Percentiles rank a stretch among this genome's conserved stretches.
Evolutionary conservation across 345 rosid species (phyloP).

Genomic region (Gossypium sturtianum): DNA sequence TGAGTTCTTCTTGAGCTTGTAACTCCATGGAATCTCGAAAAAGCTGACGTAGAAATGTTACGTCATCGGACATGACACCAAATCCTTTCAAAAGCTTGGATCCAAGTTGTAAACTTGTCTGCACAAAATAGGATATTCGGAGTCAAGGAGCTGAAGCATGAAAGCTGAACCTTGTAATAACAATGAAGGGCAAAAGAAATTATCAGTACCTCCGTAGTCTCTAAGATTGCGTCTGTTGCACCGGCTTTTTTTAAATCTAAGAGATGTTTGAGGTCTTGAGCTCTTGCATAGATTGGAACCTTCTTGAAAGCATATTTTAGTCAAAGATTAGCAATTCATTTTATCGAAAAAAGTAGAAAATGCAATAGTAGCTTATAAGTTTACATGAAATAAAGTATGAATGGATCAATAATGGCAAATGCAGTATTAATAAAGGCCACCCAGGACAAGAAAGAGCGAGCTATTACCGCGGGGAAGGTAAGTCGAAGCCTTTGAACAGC

Average conservation of each 20-base stretch:
- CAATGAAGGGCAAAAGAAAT: not conserved
- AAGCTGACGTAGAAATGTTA: slow-evolving; percentile 62
- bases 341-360: no score
- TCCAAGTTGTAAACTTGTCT: slow-evolving; percentile 94
- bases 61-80: slow-evolving; percentile 98
- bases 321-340: slow-evolving; percentile 5
- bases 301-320: slow-evolving; percentile 26
- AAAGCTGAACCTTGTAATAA: not conserved
- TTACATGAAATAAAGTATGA: no score
- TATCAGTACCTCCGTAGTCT: slow-evolving; percentile 72
- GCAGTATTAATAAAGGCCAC: no score
- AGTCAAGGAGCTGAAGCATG: not conserved
- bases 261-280: slow-evolving; percentile 77
- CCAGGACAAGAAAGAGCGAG: not conserved
- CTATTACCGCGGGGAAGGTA: slow-evolving; percentile 69
- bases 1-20: slow-evolving; percentile 60
- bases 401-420: no score
- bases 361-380: no score
- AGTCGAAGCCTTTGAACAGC: slow-evolving; percentile 88
- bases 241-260: slow-evolving; percentile 90
- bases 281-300: slow-evolving; percentile 88
- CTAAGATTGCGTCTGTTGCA: slow-evolving; percentile 86
- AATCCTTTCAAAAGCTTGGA: slow-evolving; percentile 83
- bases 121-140: slow-evolving; percentile 16
- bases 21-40: slow-evolving; percentile 82